These are phyloP conservation scores for Asterochloris sp. DNA, from an alignment of 139 green algal species.

Conservation along the genomic window DNA sequence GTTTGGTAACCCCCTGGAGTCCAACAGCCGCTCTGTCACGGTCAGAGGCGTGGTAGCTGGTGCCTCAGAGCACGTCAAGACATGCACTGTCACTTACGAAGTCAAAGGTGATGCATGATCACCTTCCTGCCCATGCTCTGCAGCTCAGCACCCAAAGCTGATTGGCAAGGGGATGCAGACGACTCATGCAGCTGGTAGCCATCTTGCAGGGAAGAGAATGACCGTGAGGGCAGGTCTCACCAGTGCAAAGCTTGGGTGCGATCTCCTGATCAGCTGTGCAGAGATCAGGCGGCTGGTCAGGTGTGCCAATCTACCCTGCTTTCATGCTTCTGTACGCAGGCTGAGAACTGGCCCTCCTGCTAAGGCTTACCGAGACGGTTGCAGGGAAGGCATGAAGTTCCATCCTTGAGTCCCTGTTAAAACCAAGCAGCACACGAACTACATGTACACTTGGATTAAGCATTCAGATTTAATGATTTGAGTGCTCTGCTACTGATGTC, in stretches of 20 bases:
- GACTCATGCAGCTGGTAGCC: not conserved
- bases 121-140: not conserved
- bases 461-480: not conserved
- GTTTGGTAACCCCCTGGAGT: slow-evolving; percentile 6
- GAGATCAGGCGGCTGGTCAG: slow-evolving; percentile 18
- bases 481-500: not conserved
- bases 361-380: too few species aligned
- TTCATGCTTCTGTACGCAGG: too few species aligned
- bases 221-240: slow-evolving; percentile 14
- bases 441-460: not conserved
- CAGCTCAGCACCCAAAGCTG: not conserved
- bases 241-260: slow-evolving; percentile 17
- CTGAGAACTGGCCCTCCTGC: too few species aligned
- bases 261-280: slow-evolving; percentile 18
- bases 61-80: slow-evolving; percentile 15
- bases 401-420: too few species aligned
- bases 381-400: too few species aligned
- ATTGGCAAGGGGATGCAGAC: not conserved
- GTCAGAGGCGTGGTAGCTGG: slow-evolving; percentile 27
- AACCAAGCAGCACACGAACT: not conserved
- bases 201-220: slow-evolving; percentile 28
- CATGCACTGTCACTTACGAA: slow-evolving; percentile 19
- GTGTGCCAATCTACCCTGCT: not conserved
- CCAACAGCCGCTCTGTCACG: not conserved
- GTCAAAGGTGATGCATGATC: slow-evolving; percentile 15